These are phyloP conservation scores for Hypoxylon intermedium DNA, from an alignment of 495 filamentous ascomycete genomes.

Conservation along the genomic window DNA sequence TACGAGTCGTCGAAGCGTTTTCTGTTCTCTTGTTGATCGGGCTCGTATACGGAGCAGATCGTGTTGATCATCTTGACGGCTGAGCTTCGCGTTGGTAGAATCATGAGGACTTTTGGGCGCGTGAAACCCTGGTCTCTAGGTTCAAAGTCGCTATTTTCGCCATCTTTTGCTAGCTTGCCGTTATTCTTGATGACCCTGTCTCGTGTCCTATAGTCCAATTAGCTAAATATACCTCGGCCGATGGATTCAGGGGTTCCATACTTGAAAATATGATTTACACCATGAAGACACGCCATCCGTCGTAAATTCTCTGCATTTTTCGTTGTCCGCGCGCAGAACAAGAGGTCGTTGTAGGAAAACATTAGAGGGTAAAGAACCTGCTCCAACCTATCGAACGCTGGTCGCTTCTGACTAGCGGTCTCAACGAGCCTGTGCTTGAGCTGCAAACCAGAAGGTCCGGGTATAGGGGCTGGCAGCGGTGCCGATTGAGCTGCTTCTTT, in stretches of 20 bases:
- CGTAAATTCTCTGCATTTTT: slow-evolving; percentile 70
- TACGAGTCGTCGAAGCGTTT: slow-evolving; percentile 89
- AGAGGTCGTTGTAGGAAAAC: slow-evolving; percentile 81
- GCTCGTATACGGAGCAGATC: slow-evolving; percentile 73
- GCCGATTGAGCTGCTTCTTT: slow-evolving; percentile 29
- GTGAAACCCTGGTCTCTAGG: slow-evolving; percentile 95
- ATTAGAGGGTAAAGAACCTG: slow-evolving; percentile 62
- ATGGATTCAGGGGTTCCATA: slow-evolving; percentile 36
- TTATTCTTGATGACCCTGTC: slow-evolving; percentile 93
- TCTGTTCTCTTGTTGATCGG: slow-evolving; percentile 92
- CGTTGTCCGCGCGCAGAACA: slow-evolving; percentile 74
- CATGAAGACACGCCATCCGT: slow-evolving; percentile 79
- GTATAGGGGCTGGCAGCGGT: slow-evolving; percentile 38
- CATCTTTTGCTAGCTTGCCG: slow-evolving; percentile 66
- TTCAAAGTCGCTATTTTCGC: slow-evolving; percentile 69
- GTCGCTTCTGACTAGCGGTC: slow-evolving; percentile 42
- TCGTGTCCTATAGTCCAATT: slow-evolving; percentile 65
- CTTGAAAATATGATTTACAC: slow-evolving; percentile 90
- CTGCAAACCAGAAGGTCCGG: slow-evolving; percentile 57
- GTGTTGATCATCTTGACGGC: slow-evolving; percentile 78
- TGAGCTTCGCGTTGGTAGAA: slow-evolving; percentile 85
- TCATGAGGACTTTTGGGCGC: slow-evolving; percentile 86
- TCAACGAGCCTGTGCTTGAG: slow-evolving; percentile 64
- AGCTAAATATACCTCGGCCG: slow-evolving; percentile 2
- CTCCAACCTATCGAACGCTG: slow-evolving; percentile 58